Percentiles rank a stretch among this genome's conserved stretches.
Conservation (phyloP, 495 filamentous ascomycete species). For the Neurospora sp. region DNA sequence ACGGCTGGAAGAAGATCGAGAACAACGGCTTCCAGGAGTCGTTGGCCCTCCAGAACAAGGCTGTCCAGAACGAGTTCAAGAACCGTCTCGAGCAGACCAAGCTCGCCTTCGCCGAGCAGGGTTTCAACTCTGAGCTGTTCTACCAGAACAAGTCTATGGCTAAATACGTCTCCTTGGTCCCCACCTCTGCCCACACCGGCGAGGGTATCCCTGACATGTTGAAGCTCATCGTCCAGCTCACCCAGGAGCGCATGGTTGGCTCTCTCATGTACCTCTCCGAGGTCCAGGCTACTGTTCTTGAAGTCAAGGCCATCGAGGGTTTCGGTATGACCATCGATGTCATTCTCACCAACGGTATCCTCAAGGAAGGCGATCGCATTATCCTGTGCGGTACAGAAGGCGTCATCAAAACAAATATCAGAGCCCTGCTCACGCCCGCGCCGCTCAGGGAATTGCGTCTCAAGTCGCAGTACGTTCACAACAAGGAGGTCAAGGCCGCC, state of each 20-base stretch:
- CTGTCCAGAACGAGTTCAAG: constrained; percentile 89
- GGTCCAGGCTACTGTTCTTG: constrained; percentile 94
- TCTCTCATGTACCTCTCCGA: constrained; percentile 97
- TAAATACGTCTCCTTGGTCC: constrained; percentile 84
- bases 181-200: constrained; percentile 93
- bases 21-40: constrained; percentile 97
- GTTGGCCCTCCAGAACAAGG: constrained; percentile 81
- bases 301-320: constrained; percentile 98
- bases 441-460: constrained; percentile 90
- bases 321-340: constrained; percentile 99
- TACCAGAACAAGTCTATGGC: constrained; percentile 98
- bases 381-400: constrained; percentile 93
- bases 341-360: constrained; percentile 88
- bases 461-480: constrained; percentile 91
- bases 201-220: constrained; percentile 99
- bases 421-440: constrained; percentile 92
- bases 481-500: constrained; percentile 97
- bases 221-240: constrained; percentile 83
- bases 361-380: constrained; percentile 89
- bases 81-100: constrained; percentile 86
- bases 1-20: constrained; percentile 93
- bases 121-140: constrained; percentile 94
- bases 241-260: constrained; percentile 96
- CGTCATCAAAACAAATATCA: constrained; percentile 86
- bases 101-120: constrained; percentile 87